Evolutionary conservation across 2,329 filamentous ascomycete species (phyloP), one percentile per base, ranked within the genome.

Genomic region (Botrytis cinerea): DNA sequence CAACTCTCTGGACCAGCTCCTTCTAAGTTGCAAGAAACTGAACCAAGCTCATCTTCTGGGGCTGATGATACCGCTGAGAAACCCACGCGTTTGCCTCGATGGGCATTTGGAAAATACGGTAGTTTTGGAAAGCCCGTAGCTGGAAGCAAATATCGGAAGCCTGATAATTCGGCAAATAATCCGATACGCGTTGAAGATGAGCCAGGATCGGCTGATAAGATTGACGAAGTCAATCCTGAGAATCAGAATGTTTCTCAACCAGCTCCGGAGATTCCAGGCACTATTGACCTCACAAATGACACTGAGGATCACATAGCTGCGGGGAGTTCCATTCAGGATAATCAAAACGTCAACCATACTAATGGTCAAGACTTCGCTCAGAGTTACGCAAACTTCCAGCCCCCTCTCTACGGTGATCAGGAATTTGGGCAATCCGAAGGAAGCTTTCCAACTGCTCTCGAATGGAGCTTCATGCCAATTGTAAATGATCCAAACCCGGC

Each of bases 121-220:
- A 40, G 0, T 1, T 62, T 62, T n/a, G 25, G 60, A 22, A 62
- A 43, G 9, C 60, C 60, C n/a, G 60, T 38, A 5, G 35, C 60
- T 62, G 60, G 60, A 0, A 18, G 38, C 1, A 40, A 4, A 4
- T 62, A 62, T 18, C n/a, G n/a, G 1, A n/a, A n/a, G 8, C 25
- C 25, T 1, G 1, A 40, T 0, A 43, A 62, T 25, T 62, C 35
- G 16, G 60, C 4, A 2, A 2, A 43, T 1, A n/a, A 62, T 0
- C 60, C 60, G 1, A 10, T 43, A 62, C 0, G 25, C 0, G 35
- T 40, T 5, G 60, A 22, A 1, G 60, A n/a, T 2, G 35, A 43
- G 25, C 25, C 2, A 0, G 6, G n/a, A 0, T 5, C 35, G 0
- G 35, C 8, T 18, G 25, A 62, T 1, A 5, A 40, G 0, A 40